phyloP scores from a whole-genome alignment of 371 early-diverging fungal genomes.

The Mortierella sp. region DNA sequence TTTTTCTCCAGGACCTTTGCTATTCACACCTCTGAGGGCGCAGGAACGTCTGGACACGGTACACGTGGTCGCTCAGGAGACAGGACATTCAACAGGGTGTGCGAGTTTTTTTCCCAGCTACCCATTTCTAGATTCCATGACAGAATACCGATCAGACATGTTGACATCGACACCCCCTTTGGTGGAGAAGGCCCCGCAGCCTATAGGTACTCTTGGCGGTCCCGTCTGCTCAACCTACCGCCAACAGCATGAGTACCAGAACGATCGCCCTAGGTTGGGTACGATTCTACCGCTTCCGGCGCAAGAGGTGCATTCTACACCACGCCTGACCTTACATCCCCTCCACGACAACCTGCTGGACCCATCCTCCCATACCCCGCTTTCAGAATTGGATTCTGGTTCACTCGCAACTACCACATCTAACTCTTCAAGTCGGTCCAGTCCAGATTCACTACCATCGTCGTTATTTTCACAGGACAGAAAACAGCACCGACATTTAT shows the following conservation, averaged over 20 bases:
- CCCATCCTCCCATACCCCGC: not conserved
- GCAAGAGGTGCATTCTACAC: not conserved
- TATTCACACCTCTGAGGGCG: not conserved
- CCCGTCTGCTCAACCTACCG: not conserved
- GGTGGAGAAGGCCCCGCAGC: slow-evolving; percentile 17
- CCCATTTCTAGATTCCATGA: slow-evolving; percentile 12
- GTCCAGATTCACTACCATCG: too few species aligned
- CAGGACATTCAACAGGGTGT: too few species aligned
- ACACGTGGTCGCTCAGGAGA: not conserved
- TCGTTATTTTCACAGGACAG: too few species aligned
- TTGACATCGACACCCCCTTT: slow-evolving; percentile 23
- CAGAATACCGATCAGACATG: slow-evolving; percentile 14
- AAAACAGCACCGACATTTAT: too few species aligned
- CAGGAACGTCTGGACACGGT: too few species aligned
- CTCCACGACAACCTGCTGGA: not conserved
- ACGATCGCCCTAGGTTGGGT: not conserved
- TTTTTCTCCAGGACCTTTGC: not conserved
- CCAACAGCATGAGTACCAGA: slow-evolving; percentile 1
- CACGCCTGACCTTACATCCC: not conserved
- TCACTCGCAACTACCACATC: too few species aligned
- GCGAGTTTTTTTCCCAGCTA: not conserved
- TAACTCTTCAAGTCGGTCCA: too few species aligned
- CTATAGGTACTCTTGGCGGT: not conserved
- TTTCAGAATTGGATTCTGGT: not conserved
- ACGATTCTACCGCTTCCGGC: slow-evolving; percentile 7